These are phyloP conservation scores for Neltuma alba DNA, from an alignment of 306 rosid species.

Conservation along the genomic window DNA sequence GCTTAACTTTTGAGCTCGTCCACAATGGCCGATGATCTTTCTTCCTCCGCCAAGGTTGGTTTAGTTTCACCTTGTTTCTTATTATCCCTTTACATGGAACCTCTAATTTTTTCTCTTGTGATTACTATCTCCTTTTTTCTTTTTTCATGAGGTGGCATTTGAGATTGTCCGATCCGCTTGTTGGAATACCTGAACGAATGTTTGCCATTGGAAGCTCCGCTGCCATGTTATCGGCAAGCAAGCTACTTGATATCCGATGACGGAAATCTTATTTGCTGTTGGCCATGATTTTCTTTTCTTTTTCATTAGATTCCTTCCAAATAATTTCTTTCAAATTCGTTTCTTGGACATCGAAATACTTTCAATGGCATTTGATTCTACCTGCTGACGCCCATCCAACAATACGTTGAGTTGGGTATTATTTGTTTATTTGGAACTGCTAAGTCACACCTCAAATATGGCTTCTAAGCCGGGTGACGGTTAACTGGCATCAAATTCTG, in stretches of 20 bases:
- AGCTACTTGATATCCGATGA: neutral
- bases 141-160: constrained; percentile 52
- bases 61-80: neutral
- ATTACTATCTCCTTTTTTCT: neutral
- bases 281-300: neutral
- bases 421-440: neutral
- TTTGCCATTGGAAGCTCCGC: constrained; percentile 23
- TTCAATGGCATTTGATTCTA: neutral
- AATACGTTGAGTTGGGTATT: neutral
- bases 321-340: neutral
- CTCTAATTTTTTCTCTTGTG: neutral
- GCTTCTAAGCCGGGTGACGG: neutral
- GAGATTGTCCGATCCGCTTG: constrained; percentile 53
- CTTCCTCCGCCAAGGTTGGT: constrained; percentile 76
- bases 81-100: constrained; percentile 24
- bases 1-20: constrained; percentile 60
- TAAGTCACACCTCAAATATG: neutral
- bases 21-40: constrained; percentile 85
- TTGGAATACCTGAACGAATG: constrained; percentile 33
- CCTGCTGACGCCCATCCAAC: neutral
- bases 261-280: neutral
- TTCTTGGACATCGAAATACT: neutral
- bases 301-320: neutral
- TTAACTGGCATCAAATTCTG: neutral
- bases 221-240: neutral